Conservation (phyloP, 1,139 yeast genomes). For the Blastobotrys buckinghamii region DNA sequence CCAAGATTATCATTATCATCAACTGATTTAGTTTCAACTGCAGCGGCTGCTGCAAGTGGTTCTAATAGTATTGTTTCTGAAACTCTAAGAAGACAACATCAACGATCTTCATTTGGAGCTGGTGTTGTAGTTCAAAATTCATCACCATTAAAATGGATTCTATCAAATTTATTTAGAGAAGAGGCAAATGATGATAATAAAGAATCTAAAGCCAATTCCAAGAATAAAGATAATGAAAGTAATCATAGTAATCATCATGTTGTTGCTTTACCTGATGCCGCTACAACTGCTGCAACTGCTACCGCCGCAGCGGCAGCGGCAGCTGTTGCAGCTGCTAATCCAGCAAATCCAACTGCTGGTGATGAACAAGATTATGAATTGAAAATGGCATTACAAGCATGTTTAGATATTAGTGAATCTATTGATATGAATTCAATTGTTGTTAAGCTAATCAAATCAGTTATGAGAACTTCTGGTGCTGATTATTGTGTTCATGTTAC, state of each 20-base stretch:
- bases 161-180: constrained; percentile 27
- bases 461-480: constrained; percentile 40
- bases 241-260: neutral
- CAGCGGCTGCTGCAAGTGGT: neutral
- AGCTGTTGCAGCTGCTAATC: neutral
- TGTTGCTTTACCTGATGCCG: neutral
- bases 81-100: constrained; percentile 18
- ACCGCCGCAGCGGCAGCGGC: constrained; percentile 1
- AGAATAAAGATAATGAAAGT: neutral
- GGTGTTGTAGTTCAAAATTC: constrained; percentile 21
- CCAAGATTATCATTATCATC: constrained; percentile 20
- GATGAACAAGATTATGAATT: constrained; percentile 21
- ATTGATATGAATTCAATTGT: constrained; percentile 39
- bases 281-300: neutral
- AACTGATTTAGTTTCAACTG: constrained; percentile 7
- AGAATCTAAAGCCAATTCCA: neutral
- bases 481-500: constrained; percentile 44
- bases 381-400: constrained; percentile 36
- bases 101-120: constrained; percentile 14
- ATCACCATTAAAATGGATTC: constrained; percentile 28
- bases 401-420: constrained; percentile 47
- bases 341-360: constrained; percentile 1
- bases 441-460: constrained; percentile 39
- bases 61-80: neutral
- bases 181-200: constrained; percentile 2